Base-by-base conservation (phyloP, 495 filamentous ascomycete genomes). In the Xylaria nigripes region DNA sequence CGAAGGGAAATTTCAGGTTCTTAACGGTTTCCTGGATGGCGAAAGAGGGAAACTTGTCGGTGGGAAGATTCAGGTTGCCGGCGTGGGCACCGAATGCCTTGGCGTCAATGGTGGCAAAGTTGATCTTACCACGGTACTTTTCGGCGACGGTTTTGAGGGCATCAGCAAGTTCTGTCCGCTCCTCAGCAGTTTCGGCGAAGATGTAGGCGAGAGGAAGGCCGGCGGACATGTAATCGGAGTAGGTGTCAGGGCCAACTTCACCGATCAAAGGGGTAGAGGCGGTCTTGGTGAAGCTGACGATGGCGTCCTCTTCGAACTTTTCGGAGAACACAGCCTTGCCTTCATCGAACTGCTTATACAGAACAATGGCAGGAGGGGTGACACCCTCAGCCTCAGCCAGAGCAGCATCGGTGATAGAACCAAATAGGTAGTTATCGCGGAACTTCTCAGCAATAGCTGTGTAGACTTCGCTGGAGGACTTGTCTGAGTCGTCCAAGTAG, bases 341-440 rank as follows among this genome's bases (percentile, higher is more conserved):
- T 78, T 96, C 93, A 66, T 99, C 93, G 59, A 97, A 99, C 36
- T 86, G 77, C 80, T 99, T 99, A 85, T 96, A 97, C 46, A 99
- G 81, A 55, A 96, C 89, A 56, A 99, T 74, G 3, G 87, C 86
- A 44, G 93, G 93, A 61, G 85, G 80, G 61, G 81, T 86, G 61
- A 91, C 90, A 64, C 85, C 90, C 74, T 95, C 93, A 24, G 86
- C 81, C 79, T 95, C 84, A 55, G 93, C 93, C 60, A 99, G 74
- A 42, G 76, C 81, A 42, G 84, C 81, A 68, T 99, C 93, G 64
- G 73, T 86, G 64, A 83, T 88, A 40, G 88, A 81, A 53, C 86
- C 93, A 68, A 97, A 99, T 45, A 96, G 87, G 74, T 86, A 96
- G 73, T 80, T 85, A 62, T 99, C 93, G 22, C 93, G 82, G 61